Base-by-base conservation (phyloP, 1,284 basidiomycete genomes). In the Ustanciosporium gigantosporum region DNA sequence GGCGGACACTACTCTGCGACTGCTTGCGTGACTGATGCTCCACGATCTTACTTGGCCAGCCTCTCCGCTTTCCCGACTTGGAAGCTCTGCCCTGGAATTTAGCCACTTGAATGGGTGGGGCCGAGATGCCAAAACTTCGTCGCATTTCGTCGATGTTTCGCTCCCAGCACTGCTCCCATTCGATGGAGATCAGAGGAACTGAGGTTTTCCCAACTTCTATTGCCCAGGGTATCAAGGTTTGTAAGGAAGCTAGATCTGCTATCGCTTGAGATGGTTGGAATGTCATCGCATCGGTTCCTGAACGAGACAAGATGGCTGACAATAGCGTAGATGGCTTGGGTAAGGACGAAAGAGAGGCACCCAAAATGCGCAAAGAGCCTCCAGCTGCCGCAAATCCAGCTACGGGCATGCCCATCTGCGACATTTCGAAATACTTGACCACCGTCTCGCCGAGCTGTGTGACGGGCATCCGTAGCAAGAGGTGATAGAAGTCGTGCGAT, bases 81-180 rank as follows among this genome's bases (percentile, higher is more conserved):
- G 36, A 43, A 25, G 51, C 38, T 8, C 59, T 41, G 13, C 58
- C 62, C 11, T 59, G 42, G 29, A 64, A 73, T n/a, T 61, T 66
- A 35, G 74, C 68, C 14, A 55, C 47, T 19, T 66, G 46, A 15
- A 74, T 64, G 22, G 73, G 65, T 2, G 66, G 58, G n/a, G 48
- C 37, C 34, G 70, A 37, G 46, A 74, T 93, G n/a, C 91, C 89
- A 16, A 94, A 81, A 73, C 92, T 88, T 55, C 79, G 81, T 78
- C 89, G 88, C 79, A 96, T 82, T 45, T 90, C 87, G 2, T 84
- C 84, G 4, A 94, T 79, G 47, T 89, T 83, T 78, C 90, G 87
- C 46, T 86, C 86, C 93, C 93, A 98, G 51, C 91, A 81, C 77
- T 91, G 83, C 80, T 98, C 94, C 95, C 94, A 98, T 72, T 93